These are phyloP conservation scores for Thuidium tamariscinum DNA, from an alignment of 225 moss, liverwort and hornwort genomes.

Conservation along the genomic window DNA sequence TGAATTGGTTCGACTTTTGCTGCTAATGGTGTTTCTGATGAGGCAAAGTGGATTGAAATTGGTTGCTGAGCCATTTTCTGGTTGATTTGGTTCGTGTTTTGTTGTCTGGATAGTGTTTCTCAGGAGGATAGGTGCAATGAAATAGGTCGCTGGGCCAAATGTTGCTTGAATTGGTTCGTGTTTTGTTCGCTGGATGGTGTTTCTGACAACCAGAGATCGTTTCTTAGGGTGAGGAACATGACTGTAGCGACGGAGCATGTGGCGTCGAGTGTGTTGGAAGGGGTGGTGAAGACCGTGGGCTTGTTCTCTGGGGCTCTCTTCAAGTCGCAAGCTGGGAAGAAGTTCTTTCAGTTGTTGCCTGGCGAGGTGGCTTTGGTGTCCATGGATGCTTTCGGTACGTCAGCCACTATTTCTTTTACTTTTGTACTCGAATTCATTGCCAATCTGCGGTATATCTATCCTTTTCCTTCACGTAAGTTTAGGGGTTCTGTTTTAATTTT, in stretches of 20 bases:
- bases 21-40: not conserved
- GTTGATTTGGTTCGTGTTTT: not conserved
- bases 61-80: not conserved
- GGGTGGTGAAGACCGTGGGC: constrained; percentile 42
- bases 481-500: not conserved
- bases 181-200: not conserved
- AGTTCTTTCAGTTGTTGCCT: constrained; percentile 59
- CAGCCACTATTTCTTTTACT: too few relatives aligned
- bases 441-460: not conserved
- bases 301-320: constrained; percentile 63
- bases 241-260: constrained; percentile 64
- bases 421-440: not conserved
- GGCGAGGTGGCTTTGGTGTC: constrained; percentile 86
- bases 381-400: constrained; percentile 73
- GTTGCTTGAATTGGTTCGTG: not conserved
- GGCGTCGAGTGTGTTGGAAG: constrained; percentile 50
- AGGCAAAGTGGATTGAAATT: not conserved
- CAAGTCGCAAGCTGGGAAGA: constrained; percentile 55
- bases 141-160: not conserved
- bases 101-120: not conserved
- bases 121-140: not conserved
- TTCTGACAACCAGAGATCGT: not conserved
- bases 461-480: too few relatives aligned
- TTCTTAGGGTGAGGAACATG: constrained; percentile 48
- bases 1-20: not conserved